Base-by-base conservation (phyloP, 2,329 filamentous ascomycete species). In the Acrodontium crateriforme region DNA sequence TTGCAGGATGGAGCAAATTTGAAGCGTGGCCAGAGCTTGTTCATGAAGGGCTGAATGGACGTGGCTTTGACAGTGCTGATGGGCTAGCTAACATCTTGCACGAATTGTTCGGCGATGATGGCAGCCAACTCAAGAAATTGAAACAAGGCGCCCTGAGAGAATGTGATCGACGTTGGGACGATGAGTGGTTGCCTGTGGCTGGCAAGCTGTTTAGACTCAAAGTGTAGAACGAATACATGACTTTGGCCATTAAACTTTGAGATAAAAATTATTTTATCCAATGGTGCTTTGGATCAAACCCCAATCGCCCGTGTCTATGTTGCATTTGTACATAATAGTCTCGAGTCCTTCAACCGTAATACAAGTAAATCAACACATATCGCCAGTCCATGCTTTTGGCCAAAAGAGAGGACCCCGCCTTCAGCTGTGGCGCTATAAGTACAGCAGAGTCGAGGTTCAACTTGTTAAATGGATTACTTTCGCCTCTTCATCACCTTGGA, bases 11-110 rank as follows among this genome's bases (percentile, higher is more conserved):
- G 66, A 71, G 71, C 15, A 68, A 69, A 2, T 98, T 92, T 47
- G 75, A 85, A 49, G 87, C 85, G 37, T 93, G 92, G 66, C 63
- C 71, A 2, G 89, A 98, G 58, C 61, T 98, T n/a, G 80, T 98
- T 15, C 77, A 69, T 28, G 85, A 95, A 45, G 78, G 80, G 0
- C 63, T 74, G 20, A 95, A 95, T 49, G 89, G 89, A 1, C 69
- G 71, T 42, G 85, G 89, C 0, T 98, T 98, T 47, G 71, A 71
- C 39, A 81, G 71, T 28, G 65, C 75, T 0, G 60, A 65, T 9
- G 71, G 82, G 44, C 58, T 98, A 25, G 62, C 68, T 0, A 53
- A 59, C 3, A 65, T 78, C 9, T 52, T 95, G 8, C 53, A 60
- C 10, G 60, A 74, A 12, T 53, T 95, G 11, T 74, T 94, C 31